These are phyloP conservation scores for Phytophthora cajani DNA, from an alignment of 352 stramenopile genomes.

Conservation along the genomic window DNA sequence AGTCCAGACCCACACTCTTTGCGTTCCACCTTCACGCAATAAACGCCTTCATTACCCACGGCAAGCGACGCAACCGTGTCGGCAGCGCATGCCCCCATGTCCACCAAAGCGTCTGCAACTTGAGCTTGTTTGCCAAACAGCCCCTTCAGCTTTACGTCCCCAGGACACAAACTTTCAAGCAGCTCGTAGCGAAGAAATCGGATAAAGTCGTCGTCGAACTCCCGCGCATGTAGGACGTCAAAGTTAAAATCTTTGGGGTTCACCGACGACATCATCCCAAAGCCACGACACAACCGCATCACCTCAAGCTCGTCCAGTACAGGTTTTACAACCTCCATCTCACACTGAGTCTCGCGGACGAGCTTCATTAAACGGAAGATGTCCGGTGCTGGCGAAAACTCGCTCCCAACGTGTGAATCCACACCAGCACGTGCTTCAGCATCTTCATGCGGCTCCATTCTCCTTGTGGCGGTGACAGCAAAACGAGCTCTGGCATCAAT, in stretches of 20 bases:
- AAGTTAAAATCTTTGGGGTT: constrained; percentile 62
- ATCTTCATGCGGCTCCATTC: constrained; percentile 9
- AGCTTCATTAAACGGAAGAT: constrained; percentile 65
- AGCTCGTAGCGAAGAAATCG: constrained; percentile 60
- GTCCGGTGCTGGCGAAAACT: neutral
- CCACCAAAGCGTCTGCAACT: constrained; percentile 44
- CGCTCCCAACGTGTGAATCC: constrained; percentile 10
- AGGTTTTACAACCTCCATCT: constrained; percentile 74
- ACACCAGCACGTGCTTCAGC: neutral
- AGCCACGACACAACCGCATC: constrained; percentile 61
- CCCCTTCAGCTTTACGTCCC: constrained; percentile 37
- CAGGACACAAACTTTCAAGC: constrained; percentile 29
- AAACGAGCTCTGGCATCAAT: neutral
- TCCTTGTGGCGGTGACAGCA: neutral
- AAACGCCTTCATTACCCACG: constrained; percentile 56
- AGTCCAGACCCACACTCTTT: constrained; percentile 17
- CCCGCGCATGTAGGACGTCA: constrained; percentile 42
- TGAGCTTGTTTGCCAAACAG: constrained; percentile 71
- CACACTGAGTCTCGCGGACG: constrained; percentile 58
- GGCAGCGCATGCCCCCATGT: constrained; percentile 46
- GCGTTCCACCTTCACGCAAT: constrained; percentile 41
- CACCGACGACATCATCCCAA: constrained; percentile 57
- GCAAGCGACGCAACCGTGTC: constrained; percentile 37
- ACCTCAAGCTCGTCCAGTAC: constrained; percentile 78
- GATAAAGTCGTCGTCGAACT: constrained; percentile 77